Percentiles rank a stretch among this genome's conserved stretches.
phyloP scores from a whole-genome alignment of 2,329 filamentous ascomycete genomes.

The Nemania diffusa region DNA sequence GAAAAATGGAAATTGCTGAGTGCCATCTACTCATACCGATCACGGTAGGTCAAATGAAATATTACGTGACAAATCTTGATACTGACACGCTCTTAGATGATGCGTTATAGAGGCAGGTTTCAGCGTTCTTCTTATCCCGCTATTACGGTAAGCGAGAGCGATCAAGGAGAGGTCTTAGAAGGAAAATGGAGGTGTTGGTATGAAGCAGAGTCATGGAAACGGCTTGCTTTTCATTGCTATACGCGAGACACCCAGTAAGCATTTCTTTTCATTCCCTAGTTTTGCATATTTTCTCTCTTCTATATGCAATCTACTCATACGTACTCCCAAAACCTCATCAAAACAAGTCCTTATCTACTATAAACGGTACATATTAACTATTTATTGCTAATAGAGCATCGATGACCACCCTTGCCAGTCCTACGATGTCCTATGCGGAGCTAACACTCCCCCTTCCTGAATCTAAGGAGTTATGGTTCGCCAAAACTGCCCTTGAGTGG shows the following conservation, averaged over 20 bases:
- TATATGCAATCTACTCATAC: too few species aligned
- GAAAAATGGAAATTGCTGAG: slow-evolving; percentile 68
- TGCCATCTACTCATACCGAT: slow-evolving; percentile 59
- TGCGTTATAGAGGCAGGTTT: slow-evolving; percentile 68
- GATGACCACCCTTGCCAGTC: slow-evolving; percentile 72
- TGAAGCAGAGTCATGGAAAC: slow-evolving; percentile 72
- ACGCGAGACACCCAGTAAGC: slow-evolving; percentile 74
- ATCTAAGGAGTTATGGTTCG: slow-evolving; percentile 71
- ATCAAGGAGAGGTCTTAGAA: slow-evolving; percentile 67
- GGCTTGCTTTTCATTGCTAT: slow-evolving; percentile 72
- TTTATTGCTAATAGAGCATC: too few species aligned
- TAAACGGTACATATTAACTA: too few species aligned
- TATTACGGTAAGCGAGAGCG: slow-evolving; percentile 62
- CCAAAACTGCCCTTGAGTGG: slow-evolving; percentile 71
- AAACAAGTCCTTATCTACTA: too few species aligned
- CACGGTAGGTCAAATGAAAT: slow-evolving; percentile 51
- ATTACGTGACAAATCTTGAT: not conserved
- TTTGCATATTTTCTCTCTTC: too few species aligned
- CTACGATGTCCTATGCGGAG: slow-evolving; percentile 75
- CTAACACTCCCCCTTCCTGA: slow-evolving; percentile 73
- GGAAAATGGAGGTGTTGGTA: slow-evolving; percentile 74
- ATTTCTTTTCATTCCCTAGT: too few species aligned
- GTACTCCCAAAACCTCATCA: too few species aligned
- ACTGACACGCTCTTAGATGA: slow-evolving; percentile 55
- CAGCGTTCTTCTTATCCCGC: slow-evolving; percentile 64